These are phyloP conservation scores for Coemansia sp. DNA, from an alignment of 192 early-diverging fungal genomes.

Conservation along the genomic window DNA sequence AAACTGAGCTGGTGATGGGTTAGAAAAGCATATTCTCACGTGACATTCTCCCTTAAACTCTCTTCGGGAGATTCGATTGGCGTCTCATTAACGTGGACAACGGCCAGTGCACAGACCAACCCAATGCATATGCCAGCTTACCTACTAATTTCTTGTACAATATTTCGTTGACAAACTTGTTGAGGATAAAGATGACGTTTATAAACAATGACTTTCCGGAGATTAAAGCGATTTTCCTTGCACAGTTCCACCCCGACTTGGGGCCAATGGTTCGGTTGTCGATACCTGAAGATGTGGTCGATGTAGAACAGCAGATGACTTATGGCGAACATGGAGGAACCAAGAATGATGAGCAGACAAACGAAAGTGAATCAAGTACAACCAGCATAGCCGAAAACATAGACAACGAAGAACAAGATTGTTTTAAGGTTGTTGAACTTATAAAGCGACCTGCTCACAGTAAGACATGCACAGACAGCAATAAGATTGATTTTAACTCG, in stretches of 20 bases:
- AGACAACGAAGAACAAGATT: neutral
- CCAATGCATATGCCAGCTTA: neutral
- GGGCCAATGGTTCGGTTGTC: slow-evolving; percentile 47
- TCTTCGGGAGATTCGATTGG: neutral
- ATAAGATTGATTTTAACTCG: slow-evolving; percentile 54
- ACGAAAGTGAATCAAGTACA: neutral
- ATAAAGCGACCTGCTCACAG: slow-evolving; percentile 27
- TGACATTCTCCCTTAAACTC: neutral
- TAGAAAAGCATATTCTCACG: neutral
- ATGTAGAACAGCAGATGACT: slow-evolving; percentile 17
- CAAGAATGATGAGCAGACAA: slow-evolving; percentile 2
- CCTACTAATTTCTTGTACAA: neutral
- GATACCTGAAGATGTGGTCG: slow-evolving; percentile 45
- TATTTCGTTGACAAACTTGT: neutral
- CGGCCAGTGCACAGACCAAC: neutral
- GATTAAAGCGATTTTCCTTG: slow-evolving; percentile 43
- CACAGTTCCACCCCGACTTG: slow-evolving; percentile 42
- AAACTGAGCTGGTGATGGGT: neutral
- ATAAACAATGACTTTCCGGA: slow-evolving; percentile 30
- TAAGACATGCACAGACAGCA: neutral
- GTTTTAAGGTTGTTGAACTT: slow-evolving; percentile 14
- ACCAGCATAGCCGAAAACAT: neutral
- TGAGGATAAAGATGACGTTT: slow-evolving; percentile 6
- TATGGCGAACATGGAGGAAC: slow-evolving; percentile 11
- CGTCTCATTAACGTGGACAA: neutral